Evolutionary conservation across 306 rosid species (phyloP).

Genomic region (Lathyrus aphaca): DNA sequence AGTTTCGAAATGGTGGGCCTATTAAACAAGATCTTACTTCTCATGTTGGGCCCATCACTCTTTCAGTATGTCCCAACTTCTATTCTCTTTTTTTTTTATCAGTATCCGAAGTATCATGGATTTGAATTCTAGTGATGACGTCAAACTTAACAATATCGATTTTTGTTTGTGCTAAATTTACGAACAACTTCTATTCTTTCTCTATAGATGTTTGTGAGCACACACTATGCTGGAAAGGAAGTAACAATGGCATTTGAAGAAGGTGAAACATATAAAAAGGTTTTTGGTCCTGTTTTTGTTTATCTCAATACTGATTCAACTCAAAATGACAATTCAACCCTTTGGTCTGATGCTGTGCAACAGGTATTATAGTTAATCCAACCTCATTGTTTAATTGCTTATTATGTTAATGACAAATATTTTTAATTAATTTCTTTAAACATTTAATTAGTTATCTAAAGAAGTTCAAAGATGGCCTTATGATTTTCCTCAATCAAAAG

Average conservation of each 20-base stretch:
- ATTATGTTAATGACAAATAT: background rate
- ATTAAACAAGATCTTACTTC: slow-evolving; percentile 89
- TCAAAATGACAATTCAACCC: slow-evolving; percentile 32
- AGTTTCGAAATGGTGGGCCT: slow-evolving; percentile 83
- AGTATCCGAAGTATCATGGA: too few species aligned
- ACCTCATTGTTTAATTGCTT: background rate
- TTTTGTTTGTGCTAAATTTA: background rate
- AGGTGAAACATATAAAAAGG: slow-evolving; percentile 78
- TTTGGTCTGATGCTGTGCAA: slow-evolving; percentile 70
- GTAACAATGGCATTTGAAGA: slow-evolving; percentile 53
- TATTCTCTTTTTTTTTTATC: too few species aligned
- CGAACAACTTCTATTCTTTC: too few species aligned
- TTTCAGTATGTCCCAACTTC: slow-evolving; percentile 48
- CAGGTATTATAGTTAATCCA: slow-evolving; percentile 47
- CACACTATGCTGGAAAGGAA: slow-evolving; percentile 79
- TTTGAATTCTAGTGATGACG: too few species aligned
- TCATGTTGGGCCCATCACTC: slow-evolving; percentile 78
- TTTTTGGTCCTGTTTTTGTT: slow-evolving; percentile 72
- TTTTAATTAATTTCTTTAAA: slow-evolving; percentile 6
- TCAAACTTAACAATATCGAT: too few species aligned
- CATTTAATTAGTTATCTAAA: slow-evolving; percentile 48
- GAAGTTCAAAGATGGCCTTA: slow-evolving; percentile 81
- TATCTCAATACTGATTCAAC: slow-evolving; percentile 59
- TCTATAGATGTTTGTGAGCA: slow-evolving; percentile 78
- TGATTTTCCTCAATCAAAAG: slow-evolving; percentile 57